phyloP scores from a whole-genome alignment of 306 rosid genomes.

The Cucumis hystrix region DNA sequence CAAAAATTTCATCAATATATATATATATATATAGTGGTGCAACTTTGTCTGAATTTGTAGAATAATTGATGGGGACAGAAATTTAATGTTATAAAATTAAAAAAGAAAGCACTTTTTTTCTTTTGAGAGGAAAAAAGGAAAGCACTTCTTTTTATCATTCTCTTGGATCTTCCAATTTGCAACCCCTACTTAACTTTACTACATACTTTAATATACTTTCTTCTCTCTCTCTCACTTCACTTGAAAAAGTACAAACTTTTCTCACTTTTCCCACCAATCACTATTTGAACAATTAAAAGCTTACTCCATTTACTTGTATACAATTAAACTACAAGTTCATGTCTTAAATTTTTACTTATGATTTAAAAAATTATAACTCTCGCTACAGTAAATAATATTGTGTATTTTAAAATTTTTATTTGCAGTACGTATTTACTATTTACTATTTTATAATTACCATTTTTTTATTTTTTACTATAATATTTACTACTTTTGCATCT shows the following conservation, averaged over 20 bases:
- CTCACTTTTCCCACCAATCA: not conserved
- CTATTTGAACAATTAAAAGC: not conserved
- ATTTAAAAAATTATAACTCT: no score
- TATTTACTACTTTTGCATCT: no score
- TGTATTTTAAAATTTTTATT: no score
- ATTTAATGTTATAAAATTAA: not conserved
- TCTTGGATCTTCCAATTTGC: conserved; percentile 7
- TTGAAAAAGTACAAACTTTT: not conserved
- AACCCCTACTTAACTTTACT: not conserved
- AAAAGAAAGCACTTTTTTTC: not conserved
- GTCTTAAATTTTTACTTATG: no score
- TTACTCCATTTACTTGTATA: not conserved
- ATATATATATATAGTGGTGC: not conserved
- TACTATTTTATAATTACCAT: no score
- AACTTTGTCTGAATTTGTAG: not conserved
- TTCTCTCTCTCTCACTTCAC: not conserved
- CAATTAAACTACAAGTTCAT: no score
- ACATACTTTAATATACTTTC: not conserved
- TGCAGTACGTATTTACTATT: no score
- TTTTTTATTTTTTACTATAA: no score
- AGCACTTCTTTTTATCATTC: not conserved
- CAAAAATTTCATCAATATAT: no score
- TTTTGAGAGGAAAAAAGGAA: not conserved
- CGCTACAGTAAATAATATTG: no score
- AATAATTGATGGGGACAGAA: not conserved